Base-by-base conservation (phyloP, 768 basidiomycete genomes). In the Pisolithus microcarpus region DNA sequence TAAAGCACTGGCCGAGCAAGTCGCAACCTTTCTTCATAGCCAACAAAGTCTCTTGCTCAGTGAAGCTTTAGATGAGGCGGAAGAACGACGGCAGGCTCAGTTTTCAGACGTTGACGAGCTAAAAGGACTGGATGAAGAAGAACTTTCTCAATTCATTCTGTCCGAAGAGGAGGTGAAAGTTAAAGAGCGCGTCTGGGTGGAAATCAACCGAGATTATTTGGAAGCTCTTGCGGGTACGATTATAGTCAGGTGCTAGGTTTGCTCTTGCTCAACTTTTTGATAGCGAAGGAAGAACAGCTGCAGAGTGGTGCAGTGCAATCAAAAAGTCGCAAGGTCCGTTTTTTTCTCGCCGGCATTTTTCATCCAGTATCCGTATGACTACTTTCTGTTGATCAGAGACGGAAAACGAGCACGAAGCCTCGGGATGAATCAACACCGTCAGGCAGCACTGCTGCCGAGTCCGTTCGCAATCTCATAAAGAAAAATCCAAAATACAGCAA, bases 121-220 rank as follows among this genome's bases (percentile, higher is more conserved):
- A 43, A 63, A 73, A 19, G 90, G 85, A 15, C 73, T 97, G n/a
- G 86, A 96, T 65, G 93, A 97, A 60, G 89, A 84, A 5, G 93
- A 97, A 63, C 75, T 96, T 39, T 86, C 95, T 64, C 73, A 72
- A 23, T 87, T 96, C 62, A 70, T 91, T 50, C 68, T 93, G 21
- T 80, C 76, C 7, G 84, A 85, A 34, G 86, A 85, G 21, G 92
- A 95, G 66, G 85, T 89, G 4, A 81, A 74, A 63, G 75, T 91
- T 61, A 97, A 89, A 66, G 90, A 91, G 65, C 82, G 90, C 10
- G 81, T 96, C 1, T 97, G 93, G 93, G 91, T 94, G 44, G 91
- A 94, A 69, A 73, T 91, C 60, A 96, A 96, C 65, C 78, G 78
- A 58, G 93, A 96, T 30, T 97, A 95, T 65, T 70, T 97, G 34